Evolutionary conservation across 169 alveolate genomes (phyloP).

Genomic region (Plasmodium relictum): DNA sequence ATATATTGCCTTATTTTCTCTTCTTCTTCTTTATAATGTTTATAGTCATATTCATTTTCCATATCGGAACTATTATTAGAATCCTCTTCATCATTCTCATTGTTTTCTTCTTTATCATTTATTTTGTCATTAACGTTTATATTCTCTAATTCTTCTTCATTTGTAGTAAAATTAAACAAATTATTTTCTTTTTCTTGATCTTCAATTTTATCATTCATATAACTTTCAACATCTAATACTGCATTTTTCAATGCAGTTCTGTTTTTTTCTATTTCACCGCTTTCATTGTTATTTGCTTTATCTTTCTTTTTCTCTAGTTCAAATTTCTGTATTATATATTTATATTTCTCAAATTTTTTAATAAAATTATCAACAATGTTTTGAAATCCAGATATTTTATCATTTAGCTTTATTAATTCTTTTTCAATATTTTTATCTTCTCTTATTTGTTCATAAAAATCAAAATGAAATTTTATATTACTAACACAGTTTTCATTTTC

Average conservation of each 20-base stretch:
- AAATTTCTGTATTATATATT: conserved; percentile 47
- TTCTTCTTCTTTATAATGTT: conserved; percentile 61
- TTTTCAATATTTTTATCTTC: conserved; percentile 74
- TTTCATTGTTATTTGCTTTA: neutral
- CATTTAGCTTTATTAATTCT: conserved; percentile 56
- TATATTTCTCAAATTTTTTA: conserved; percentile 65
- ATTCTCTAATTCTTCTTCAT: neutral
- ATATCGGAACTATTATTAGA: conserved; percentile 1
- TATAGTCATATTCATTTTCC: conserved; percentile 14
- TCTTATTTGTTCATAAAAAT: conserved; percentile 59
- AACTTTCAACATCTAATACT: neutral
- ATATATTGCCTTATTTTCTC: conserved; percentile 65
- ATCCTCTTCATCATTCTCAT: conserved; percentile 8
- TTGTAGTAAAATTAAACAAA: conserved; percentile 6
- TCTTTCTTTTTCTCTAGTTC: conserved; percentile 17
- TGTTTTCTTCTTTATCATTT: neutral
- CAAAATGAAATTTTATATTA: conserved; percentile 30
- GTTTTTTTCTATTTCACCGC: neutral
- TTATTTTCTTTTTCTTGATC: conserved; percentile 11
- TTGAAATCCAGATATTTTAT: conserved; percentile 53
- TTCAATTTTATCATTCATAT: neutral
- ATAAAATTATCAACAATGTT: conserved; percentile 54
- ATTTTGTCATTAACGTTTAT: neutral
- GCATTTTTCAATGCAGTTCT: neutral
- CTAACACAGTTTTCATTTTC: conserved; percentile 59